Evolutionary conservation across 169 alveolate genomes (phyloP).

Genomic region (Plasmodium adleri): DNA sequence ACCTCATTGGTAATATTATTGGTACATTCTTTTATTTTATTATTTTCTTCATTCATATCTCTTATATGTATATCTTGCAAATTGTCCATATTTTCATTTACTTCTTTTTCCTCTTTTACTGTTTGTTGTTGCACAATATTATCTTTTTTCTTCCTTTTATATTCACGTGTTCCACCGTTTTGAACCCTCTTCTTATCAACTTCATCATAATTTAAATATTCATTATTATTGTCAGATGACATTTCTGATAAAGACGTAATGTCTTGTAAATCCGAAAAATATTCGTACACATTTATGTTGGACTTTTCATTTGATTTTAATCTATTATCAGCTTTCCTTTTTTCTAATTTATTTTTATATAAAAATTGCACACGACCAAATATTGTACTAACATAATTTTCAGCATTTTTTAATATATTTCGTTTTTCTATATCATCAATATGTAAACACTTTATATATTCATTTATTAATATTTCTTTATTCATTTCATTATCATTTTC

Average conservation of each 20-base stretch:
- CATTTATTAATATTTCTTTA: not conserved
- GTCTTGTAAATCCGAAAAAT: slow-evolving; percentile 56
- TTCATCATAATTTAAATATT: slow-evolving; percentile 7
- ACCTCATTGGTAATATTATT: not conserved
- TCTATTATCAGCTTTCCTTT: not conserved
- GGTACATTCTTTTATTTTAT: not conserved
- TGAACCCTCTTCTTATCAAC: slow-evolving; percentile 1
- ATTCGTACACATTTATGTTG: slow-evolving; percentile 20
- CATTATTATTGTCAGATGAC: slow-evolving; percentile 42
- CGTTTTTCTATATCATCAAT: slow-evolving; percentile 22
- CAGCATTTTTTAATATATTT: slow-evolving; percentile 49
- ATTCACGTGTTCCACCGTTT: slow-evolving; percentile 11
- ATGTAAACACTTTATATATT: slow-evolving; percentile 23
- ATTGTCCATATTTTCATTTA: slow-evolving; percentile 2
- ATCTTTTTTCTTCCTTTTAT: slow-evolving; percentile 16
- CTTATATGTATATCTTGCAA: not conserved
- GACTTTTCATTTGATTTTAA: not conserved
- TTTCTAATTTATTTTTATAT: slow-evolving; percentile 61
- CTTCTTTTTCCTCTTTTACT: not conserved
- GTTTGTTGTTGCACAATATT: not conserved
- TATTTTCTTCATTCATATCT: not conserved
- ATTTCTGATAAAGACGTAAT: slow-evolving; percentile 59
- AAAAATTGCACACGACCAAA: slow-evolving; percentile 36
- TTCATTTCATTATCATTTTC: too few species aligned
- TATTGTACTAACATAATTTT: slow-evolving; percentile 44